Conservation (phyloP, 768 basidiomycete genomes). For the Trametes meyenii region DNA sequence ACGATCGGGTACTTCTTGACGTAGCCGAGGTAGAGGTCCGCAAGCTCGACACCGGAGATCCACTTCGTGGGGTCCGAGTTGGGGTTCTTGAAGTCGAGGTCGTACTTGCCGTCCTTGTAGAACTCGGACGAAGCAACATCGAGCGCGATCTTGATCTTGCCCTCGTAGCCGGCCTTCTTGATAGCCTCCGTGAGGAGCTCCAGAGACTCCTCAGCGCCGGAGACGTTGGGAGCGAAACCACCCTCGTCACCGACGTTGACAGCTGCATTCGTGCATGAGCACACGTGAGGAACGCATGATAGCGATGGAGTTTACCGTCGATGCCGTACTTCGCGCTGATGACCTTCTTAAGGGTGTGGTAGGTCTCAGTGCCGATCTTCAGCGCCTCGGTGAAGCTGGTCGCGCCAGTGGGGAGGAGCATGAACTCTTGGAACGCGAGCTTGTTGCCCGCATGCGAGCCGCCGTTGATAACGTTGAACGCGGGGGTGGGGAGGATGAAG, state of each 20-base stretch:
- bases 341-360: slow-evolving; percentile 98
- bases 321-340: slow-evolving; percentile 99
- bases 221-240: slow-evolving; percentile 98
- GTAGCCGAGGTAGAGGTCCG: slow-evolving; percentile 85
- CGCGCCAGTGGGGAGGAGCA: slow-evolving; percentile 97
- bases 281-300: neutral
- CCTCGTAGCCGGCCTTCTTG: slow-evolving; percentile 97
- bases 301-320: slow-evolving; percentile 66
- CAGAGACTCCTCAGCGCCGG: slow-evolving; percentile 95
- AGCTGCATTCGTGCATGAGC: slow-evolving; percentile 50
- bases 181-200: slow-evolving; percentile 96
- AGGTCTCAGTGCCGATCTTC: slow-evolving; percentile 98
- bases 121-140: slow-evolving; percentile 99
- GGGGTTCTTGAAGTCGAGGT: slow-evolving; percentile 99
- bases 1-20: slow-evolving; percentile 94
- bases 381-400: slow-evolving; percentile 92
- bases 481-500: slow-evolving; percentile 87
- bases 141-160: slow-evolving; percentile 98
- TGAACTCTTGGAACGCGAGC: slow-evolving; percentile 99
- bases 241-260: slow-evolving; percentile 99
- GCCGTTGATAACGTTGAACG: slow-evolving; percentile 99
- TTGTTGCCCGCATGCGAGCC: slow-evolving; percentile 99
- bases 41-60: slow-evolving; percentile 92
- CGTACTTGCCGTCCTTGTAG: slow-evolving; percentile 99
- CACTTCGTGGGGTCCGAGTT: slow-evolving; percentile 98